These are phyloP conservation scores for Bipolaris victoriae DNA, from an alignment of 2,329 filamentous ascomycete species.

Conservation along the genomic window DNA sequence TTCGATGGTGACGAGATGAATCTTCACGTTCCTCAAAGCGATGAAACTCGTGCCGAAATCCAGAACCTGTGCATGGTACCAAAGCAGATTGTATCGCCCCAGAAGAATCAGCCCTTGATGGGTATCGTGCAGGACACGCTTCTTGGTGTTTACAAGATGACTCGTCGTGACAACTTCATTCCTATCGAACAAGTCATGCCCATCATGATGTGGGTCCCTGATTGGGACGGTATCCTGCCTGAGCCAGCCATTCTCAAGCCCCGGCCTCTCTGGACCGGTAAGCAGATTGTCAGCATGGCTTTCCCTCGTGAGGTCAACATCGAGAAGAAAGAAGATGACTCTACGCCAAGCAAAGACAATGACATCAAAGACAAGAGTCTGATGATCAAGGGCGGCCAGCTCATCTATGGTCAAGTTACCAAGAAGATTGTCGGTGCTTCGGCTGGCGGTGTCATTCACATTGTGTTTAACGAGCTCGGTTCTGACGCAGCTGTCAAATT, in stretches of 20 bases:
- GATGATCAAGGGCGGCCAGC: conserved; percentile 82
- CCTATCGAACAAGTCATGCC: conserved; percentile 94
- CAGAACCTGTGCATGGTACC: conserved; percentile 97
- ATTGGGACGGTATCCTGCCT: conserved; percentile 95
- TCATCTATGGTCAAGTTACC: conserved; percentile 87
- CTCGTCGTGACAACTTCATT: conserved; percentile 88
- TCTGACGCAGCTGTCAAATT: conserved; percentile 86
- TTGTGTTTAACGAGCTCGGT: conserved; percentile 94
- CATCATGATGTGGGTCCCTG: conserved; percentile 93
- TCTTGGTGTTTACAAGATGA: conserved; percentile 96
- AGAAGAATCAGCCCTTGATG: conserved; percentile 97
- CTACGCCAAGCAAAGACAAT: conserved; percentile 55
- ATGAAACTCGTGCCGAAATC: conserved; percentile 94
- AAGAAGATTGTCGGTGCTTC: conserved; percentile 95
- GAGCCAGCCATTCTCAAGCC: conserved; percentile 94
- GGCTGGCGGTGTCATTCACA: conserved; percentile 89
- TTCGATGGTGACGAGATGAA: conserved; percentile 99
- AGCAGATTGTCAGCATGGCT: conserved; percentile 94
- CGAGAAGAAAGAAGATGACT: conserved; percentile 63
- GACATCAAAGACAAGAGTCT: conserved; percentile 80
- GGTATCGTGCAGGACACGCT: conserved; percentile 99
- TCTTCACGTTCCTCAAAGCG: conserved; percentile 96
- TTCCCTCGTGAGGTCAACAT: conserved; percentile 86
- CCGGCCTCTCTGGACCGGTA: conserved; percentile 92
- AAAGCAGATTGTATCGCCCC: conserved; percentile 95